Evolutionary conservation across 2,329 filamentous ascomycete species (phyloP).

Genomic region (Verticillium nubilum): DNA sequence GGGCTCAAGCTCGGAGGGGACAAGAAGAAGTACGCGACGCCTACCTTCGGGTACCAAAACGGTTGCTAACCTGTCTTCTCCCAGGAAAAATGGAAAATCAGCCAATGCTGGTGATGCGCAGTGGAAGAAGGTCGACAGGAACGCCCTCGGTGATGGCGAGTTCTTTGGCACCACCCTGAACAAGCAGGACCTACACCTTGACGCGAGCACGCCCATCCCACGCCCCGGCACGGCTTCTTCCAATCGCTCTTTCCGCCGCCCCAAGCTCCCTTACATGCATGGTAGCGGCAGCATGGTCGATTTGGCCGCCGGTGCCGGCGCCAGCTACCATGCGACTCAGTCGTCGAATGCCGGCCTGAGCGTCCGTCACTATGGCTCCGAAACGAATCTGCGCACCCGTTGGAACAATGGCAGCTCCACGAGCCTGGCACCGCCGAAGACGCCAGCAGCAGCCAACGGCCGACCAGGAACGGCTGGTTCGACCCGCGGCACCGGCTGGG

Average conservation of each 20-base stretch:
- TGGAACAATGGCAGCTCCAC: slow-evolving; percentile 29
- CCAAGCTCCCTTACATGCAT: slow-evolving; percentile 26
- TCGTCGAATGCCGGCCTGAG: slow-evolving; percentile 7
- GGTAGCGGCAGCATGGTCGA: slow-evolving; percentile 44
- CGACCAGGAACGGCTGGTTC: slow-evolving; percentile 28
- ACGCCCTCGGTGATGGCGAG: slow-evolving; percentile 25
- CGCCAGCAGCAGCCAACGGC: slow-evolving; percentile 22
- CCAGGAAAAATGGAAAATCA: slow-evolving; percentile 14
- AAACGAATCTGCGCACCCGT: slow-evolving; percentile 29
- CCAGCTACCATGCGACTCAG: slow-evolving; percentile 12
- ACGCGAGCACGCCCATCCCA: slow-evolving; percentile 18
- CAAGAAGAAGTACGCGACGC: slow-evolving; percentile 47
- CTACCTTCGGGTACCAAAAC: not conserved
- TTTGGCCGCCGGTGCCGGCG: slow-evolving; percentile 17
- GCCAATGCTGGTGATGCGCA: slow-evolving; percentile 5
- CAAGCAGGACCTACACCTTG: slow-evolving; percentile 22
- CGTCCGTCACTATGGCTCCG: slow-evolving; percentile 29
- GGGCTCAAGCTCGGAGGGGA: slow-evolving; percentile 50
- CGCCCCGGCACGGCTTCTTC: slow-evolving; percentile 37
- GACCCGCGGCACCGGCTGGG: slow-evolving; percentile 30
- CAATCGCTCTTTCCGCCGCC: slow-evolving; percentile 13
- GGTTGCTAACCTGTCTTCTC: not conserved
- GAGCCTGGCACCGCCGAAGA: slow-evolving; percentile 21
- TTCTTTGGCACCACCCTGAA: slow-evolving; percentile 28
- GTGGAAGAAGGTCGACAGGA: slow-evolving; percentile 27